Base-by-base conservation (phyloP, 441 rosid genomes). In the Biscutella auriculata region DNA sequence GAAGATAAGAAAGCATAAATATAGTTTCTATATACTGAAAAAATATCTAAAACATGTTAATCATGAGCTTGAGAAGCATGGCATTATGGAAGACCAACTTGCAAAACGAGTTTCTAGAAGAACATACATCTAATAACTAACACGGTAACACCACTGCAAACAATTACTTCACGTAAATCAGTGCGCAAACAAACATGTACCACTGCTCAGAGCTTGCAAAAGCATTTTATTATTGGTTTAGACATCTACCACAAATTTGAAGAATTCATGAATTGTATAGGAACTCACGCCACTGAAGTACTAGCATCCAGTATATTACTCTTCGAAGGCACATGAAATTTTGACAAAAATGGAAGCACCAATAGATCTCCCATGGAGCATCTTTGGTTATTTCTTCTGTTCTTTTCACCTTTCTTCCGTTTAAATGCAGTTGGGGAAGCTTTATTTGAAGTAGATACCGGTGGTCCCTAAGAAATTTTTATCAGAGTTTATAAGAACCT, bases 261-360 rank as follows among this genome's bases (percentile, higher is more conserved):
- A 47, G 26, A 41, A 53, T 62, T 39, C 49, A 39, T 32, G 64
- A 57, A 16, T 27, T 62, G 67, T 37, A 45, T 36, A 53, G 40
- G 65, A 59, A 79, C 88, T 79, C 73, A 88, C 95, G 75, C 75
- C 37, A 72, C 66, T 62, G 69, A 62, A 60, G 75, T 69, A 64
- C 47, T 72, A 67, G 83, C 64, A 63, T 81, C 76, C 27, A 70
- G 65, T 70, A 73, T 76, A 73, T 66, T 72, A 44, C 72, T 69
- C 60, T 72, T 71, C 17, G 77, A 76, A 29, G 95, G 92, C 63
- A 84, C 68, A 53, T 79, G 74, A 60, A 77, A 84, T 67, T 82
- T 84, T 25, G 92, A 86, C 73, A 88, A 65, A 84, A 69, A 85
- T 45, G 97, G 97, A 77, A 85, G 83, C 73, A 88, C 95, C 82